Evolutionary conservation across 1,139 yeast species (phyloP).

Genomic region (Meyerozyma elateridarum): DNA sequence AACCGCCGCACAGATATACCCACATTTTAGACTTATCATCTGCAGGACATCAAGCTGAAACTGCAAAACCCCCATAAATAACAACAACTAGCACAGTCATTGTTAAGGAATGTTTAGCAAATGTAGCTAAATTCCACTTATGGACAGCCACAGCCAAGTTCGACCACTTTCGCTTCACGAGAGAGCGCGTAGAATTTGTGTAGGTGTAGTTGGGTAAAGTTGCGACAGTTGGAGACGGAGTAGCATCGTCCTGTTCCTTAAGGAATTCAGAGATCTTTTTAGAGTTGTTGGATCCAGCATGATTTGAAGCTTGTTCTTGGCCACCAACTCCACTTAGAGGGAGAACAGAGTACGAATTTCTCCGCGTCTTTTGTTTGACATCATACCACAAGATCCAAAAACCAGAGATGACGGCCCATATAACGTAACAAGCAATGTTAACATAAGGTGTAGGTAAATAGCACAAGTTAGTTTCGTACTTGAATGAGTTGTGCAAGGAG

Average conservation of each 20-base stretch:
- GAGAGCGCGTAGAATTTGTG: conserved; percentile 7
- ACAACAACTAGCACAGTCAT: conserved; percentile 6
- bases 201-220: conserved; percentile 13
- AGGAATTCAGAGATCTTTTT: conserved; percentile 16
- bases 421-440: conserved; percentile 35
- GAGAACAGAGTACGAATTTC: conserved; percentile 16
- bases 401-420: conserved; percentile 33
- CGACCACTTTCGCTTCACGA: conserved; percentile 2
- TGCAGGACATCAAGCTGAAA: conserved; percentile 2
- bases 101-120: conserved; percentile 10
- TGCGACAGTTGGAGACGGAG: conserved; percentile 6
- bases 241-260: conserved; percentile 14
- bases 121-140: conserved; percentile 14
- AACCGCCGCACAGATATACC: conserved; percentile 3
- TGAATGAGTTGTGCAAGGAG: conserved; percentile 13
- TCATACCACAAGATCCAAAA: conserved; percentile 28
- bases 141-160: conserved; percentile 7
- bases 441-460: conserved; percentile 46
- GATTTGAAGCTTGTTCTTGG: conserved; percentile 9
- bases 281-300: conserved; percentile 10
- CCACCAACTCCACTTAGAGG: conserved; percentile 9
- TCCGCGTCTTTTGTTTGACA: conserved; percentile 21
- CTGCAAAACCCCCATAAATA: not conserved
- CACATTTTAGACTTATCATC: not conserved
- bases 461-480: conserved; percentile 41